Base-by-base conservation (phyloP, 1,284 basidiomycete species). In the Wolfiporia cocos region DNA sequence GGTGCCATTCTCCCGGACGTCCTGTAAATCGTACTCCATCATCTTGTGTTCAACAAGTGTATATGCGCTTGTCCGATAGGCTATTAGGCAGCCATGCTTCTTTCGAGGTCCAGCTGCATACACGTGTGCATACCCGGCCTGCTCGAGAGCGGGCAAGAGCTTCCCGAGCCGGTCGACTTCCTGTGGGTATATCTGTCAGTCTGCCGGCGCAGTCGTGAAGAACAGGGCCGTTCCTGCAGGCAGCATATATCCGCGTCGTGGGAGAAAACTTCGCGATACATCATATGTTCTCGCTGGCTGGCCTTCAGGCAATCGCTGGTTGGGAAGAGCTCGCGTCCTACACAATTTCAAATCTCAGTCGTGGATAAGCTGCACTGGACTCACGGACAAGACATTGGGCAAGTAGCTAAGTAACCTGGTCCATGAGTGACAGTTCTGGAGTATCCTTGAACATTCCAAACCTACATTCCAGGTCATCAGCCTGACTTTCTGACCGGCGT, bases 251-350 rank as follows among this genome's bases (percentile, higher is more conserved):
- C 87, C 1, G 84, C 78, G 19, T 73, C 55, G 43, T 84, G 76
- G 2, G 71, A 70, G 19, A 76, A 62, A 22, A 93, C 71, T 61
- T 94, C 92, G 36, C 71, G 69, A 49, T 80, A 73, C 10, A 91
- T 65, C 84, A 93, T 86, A 11, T 78, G 73, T 51, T 81, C 78
- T 48, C 92, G 71, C 57, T 86, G 78, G 18, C 56, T 57, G 39
- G 78, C 83, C 64, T 86, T 87, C 40, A 93, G 67, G 55, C 88
- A 92, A 55, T 88, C 79, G 53, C 84, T 86, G 5, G 78, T 83
- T 3, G 91, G 91, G 55, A 94, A 93, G 32, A 94, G 70, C 40
- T 90, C 81, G 34, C 91, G 75, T 28, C 90, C 90, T 92, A 53
- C 9, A 28, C n/a, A n/a, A n/a, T n/a, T n/a, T n/a, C n/a, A n/a